These are phyloP conservation scores for Amesomyces nigricolor DNA, from an alignment of 2,329 filamentous ascomycete species.

Conservation along the genomic window DNA sequence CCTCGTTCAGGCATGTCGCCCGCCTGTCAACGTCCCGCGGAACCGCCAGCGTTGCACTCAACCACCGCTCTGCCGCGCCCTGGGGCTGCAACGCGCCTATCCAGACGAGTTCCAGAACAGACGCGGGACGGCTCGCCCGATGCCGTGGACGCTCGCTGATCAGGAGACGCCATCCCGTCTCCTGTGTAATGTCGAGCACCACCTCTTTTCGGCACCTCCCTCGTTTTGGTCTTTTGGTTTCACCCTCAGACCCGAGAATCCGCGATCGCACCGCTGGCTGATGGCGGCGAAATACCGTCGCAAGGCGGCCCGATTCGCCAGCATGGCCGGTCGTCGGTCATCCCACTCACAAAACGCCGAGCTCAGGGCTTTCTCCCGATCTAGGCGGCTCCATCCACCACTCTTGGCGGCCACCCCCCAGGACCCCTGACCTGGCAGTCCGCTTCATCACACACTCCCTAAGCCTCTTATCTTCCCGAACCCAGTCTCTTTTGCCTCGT, in stretches of 20 bases:
- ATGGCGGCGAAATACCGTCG: slow-evolving; percentile 1
- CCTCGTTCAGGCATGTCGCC: slow-evolving; percentile 13
- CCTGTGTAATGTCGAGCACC: neutral
- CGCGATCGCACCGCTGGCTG: neutral
- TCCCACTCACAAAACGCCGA: neutral
- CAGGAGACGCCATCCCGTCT: neutral
- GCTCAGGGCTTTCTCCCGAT: slow-evolving; percentile 17
- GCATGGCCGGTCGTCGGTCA: neutral
- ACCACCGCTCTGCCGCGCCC: slow-evolving; percentile 12
- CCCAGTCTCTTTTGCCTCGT: slow-evolving; percentile 27
- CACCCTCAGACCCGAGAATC: no score
- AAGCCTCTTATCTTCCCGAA: slow-evolving; percentile 29
- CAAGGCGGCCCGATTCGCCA: slow-evolving; percentile 16
- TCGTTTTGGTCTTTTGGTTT: neutral
- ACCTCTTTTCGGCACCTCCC: neutral
- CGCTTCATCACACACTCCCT: slow-evolving; percentile 23
- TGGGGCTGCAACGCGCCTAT: neutral
- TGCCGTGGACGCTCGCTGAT: slow-evolving; percentile 7
- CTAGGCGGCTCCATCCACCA: slow-evolving; percentile 20
- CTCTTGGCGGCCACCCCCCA: slow-evolving; percentile 21
- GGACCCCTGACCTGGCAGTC: slow-evolving; percentile 22
- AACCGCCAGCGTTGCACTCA: slow-evolving; percentile 15
- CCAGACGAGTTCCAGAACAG: slow-evolving; percentile 18
- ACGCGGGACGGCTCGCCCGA: slow-evolving; percentile 11
- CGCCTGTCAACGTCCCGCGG: slow-evolving; percentile 7